Percentiles rank a stretch among this genome's conserved stretches.
Evolutionary conservation across 768 basidiomycete species (phyloP).

Genomic region (Tremella fuciformis): DNA sequence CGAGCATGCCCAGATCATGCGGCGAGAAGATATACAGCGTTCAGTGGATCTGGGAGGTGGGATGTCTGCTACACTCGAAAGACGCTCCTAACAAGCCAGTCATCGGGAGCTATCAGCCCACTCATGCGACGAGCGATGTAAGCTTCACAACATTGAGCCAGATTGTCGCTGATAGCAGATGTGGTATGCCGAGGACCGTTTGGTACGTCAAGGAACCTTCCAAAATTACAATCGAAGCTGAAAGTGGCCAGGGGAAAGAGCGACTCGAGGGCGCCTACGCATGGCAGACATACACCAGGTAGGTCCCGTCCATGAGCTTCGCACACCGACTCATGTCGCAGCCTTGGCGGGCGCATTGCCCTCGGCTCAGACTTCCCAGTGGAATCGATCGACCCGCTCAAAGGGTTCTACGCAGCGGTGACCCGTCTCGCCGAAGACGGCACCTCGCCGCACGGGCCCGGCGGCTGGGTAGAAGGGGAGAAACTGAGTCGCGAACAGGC

Average conservation of each 20-base stretch:
- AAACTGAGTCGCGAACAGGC: constrained; percentile 76
- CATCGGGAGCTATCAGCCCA: constrained; percentile 87
- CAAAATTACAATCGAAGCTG: not conserved
- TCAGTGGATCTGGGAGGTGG: constrained; percentile 70
- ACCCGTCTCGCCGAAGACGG: constrained; percentile 68
- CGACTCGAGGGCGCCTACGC: constrained; percentile 87
- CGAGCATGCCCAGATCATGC: constrained; percentile 91
- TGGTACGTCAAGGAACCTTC: constrained; percentile 55
- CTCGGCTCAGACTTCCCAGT: constrained; percentile 94
- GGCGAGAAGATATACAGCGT: constrained; percentile 65
- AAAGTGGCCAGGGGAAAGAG: constrained; percentile 61
- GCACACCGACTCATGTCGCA: constrained; percentile 17
- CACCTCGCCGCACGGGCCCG: constrained; percentile 73
- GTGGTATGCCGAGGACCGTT: constrained; percentile 80
- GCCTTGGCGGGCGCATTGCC: constrained; percentile 59
- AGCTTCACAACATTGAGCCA: constrained; percentile 6
- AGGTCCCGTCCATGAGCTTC: constrained; percentile 31
- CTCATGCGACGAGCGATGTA: constrained; percentile 67
- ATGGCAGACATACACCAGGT: constrained; percentile 75
- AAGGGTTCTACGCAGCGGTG: constrained; percentile 86
- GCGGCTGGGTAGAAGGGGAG: constrained; percentile 73
- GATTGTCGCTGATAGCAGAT: constrained; percentile 66
- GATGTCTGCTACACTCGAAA: constrained; percentile 29
- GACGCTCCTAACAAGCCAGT: constrained; percentile 57
- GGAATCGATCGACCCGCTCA: constrained; percentile 81